Conservation (phyloP, 257 asterid genomes). For the Solanum pimpinellifolium region DNA sequence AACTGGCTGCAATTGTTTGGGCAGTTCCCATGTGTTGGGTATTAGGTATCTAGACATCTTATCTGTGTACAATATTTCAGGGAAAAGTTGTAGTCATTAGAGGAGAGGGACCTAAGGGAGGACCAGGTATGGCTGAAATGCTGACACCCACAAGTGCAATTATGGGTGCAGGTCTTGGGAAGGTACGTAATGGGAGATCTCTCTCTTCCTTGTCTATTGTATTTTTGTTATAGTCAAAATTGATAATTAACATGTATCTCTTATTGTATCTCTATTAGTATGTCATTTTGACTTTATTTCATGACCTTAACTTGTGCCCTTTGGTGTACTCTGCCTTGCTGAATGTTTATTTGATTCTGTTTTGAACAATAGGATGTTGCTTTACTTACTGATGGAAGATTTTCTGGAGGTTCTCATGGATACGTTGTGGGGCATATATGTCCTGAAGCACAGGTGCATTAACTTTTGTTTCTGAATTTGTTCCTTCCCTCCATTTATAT, state of each 20-base stretch:
- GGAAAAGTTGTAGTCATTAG: slow-evolving; percentile 90
- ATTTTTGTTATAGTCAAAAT: not conserved
- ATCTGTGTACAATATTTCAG: slow-evolving; percentile 23
- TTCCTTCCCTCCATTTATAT: not conserved
- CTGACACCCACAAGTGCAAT: slow-evolving; percentile 98
- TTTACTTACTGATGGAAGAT: slow-evolving; percentile 85
- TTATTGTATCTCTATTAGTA: not conserved
- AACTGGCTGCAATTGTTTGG: not conserved
- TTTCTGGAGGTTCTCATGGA: slow-evolving; percentile 99
- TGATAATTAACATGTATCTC: not conserved
- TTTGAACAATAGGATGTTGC: slow-evolving; percentile 63
- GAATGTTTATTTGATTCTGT: not conserved
- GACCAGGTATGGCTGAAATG: slow-evolving; percentile 99
- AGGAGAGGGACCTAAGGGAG: slow-evolving; percentile 99
- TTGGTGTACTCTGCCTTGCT: not conserved
- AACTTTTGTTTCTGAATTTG: not conserved
- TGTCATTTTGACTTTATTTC: not conserved
- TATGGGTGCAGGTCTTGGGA: slow-evolving; percentile 99
- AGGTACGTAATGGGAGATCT: slow-evolving; percentile 31
- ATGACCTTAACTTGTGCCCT: not conserved
- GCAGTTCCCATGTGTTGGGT: not conserved
- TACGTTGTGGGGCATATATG: slow-evolving; percentile 93
- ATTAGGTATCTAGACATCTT: not conserved
- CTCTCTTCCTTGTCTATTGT: not conserved
- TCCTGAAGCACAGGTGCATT: slow-evolving; percentile 92